Percentiles rank a stretch among this genome's conserved stretches.
Conservation (phyloP, 2,329 filamentous ascomycete species). For the Colletotrichum acutatum region DNA sequence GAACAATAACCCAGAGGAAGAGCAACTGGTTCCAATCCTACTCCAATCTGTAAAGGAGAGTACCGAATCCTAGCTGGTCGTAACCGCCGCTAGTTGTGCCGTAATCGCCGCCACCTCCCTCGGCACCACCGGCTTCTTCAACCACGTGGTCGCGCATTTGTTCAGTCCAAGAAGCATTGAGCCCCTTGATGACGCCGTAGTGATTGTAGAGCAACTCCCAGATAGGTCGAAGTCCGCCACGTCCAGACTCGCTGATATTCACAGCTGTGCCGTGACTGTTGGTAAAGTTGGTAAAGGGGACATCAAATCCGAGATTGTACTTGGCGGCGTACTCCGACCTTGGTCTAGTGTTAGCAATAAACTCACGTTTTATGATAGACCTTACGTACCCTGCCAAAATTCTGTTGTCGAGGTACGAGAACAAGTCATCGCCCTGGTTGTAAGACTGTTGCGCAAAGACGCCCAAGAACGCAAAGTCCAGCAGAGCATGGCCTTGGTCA, state of each 20-base stretch:
- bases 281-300: conserved; percentile 53
- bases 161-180: conserved; percentile 50
- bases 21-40: background rate
- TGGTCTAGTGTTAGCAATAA: conserved; percentile 9
- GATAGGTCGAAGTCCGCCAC: conserved; percentile 49
- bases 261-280: conserved; percentile 50
- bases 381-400: conserved; percentile 49
- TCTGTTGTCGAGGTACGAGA: conserved; percentile 44
- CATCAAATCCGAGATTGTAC: conserved; percentile 54
- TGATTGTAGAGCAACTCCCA: conserved; percentile 53
- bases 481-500: conserved; percentile 56
- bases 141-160: conserved; percentile 49
- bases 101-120: conserved; percentile 57
- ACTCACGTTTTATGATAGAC: conserved; percentile 2
- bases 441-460: conserved; percentile 53
- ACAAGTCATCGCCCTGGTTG: conserved; percentile 56
- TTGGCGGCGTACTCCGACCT: conserved; percentile 51
- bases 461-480: conserved; percentile 52
- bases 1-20: background rate
- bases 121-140: conserved; percentile 47
- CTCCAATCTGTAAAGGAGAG: conserved; percentile 39
- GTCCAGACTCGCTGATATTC: conserved; percentile 43
- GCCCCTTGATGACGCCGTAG: conserved; percentile 49
- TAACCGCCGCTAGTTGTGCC: conserved; percentile 52
- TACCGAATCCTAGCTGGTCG: conserved; percentile 49